These are phyloP conservation scores for Castanea mollissima DNA, from an alignment of 306 rosid genomes.

Conservation along the genomic window DNA sequence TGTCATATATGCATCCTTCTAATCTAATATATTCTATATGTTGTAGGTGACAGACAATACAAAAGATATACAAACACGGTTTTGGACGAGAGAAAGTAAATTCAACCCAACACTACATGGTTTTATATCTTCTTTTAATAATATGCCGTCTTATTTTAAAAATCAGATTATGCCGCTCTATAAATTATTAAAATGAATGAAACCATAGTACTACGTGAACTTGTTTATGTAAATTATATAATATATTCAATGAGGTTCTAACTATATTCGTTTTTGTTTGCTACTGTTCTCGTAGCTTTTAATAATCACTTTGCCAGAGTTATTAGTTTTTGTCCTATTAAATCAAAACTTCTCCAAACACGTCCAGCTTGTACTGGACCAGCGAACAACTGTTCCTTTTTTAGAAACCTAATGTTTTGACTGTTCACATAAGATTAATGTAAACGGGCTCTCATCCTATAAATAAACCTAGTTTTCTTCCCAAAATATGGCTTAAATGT, in stretches of 20 bases:
- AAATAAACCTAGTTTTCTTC: too few relatives aligned
- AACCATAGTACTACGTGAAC: neutral
- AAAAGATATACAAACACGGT: constrained; percentile 9
- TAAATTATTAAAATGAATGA: neutral
- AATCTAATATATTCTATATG: constrained; percentile 12
- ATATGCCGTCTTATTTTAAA: neutral
- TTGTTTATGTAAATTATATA: neutral
- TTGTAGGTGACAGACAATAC: constrained; percentile 27
- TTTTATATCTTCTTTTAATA: neutral
- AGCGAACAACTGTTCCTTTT: too few relatives aligned
- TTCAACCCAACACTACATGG: neutral
- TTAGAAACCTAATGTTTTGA: too few relatives aligned
- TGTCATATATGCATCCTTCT: constrained; percentile 24
- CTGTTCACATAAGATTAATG: too few relatives aligned
- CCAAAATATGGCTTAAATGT: too few relatives aligned
- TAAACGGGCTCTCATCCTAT: too few relatives aligned
- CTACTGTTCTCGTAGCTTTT: neutral
- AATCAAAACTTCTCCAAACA: neutral
- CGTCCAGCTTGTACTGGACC: neutral
- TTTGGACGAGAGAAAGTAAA: neutral
- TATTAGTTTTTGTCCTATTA: neutral
- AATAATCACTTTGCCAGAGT: neutral
- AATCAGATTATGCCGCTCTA: neutral
- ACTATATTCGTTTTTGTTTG: neutral
- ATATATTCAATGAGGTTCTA: neutral